phyloP scores from a whole-genome alignment of 495 filamentous ascomycete genomes.

The Cercophora sp. region DNA sequence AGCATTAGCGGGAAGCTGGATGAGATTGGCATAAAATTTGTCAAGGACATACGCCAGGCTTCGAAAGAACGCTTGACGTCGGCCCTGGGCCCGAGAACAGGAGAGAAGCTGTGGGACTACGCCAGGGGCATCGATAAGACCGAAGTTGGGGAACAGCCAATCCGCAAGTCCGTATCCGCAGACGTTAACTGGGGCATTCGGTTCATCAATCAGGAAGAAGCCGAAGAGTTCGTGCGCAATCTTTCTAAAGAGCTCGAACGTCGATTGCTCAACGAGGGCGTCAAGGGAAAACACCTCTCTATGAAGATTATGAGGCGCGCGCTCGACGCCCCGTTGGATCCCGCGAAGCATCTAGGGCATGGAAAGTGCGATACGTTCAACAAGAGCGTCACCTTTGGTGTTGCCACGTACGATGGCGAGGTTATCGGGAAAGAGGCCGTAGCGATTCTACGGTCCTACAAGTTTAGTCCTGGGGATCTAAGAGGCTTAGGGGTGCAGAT shows the following conservation, averaged over 20 bases:
- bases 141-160: conserved; percentile 77
- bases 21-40: conserved; percentile 75
- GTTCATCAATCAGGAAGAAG: conserved; percentile 83
- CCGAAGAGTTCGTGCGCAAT: conserved; percentile 81
- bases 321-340: conserved; percentile 81
- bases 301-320: conserved; percentile 91
- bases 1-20: conserved; percentile 80
- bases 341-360: conserved; percentile 91
- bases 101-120: conserved; percentile 87
- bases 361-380: conserved; percentile 92
- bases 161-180: conserved; percentile 86
- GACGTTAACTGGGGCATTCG: conserved; percentile 98
- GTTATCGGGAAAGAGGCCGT: conserved; percentile 74
- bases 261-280: conserved; percentile 71
- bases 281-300: conserved; percentile 82
- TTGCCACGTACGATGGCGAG: conserved; percentile 70
- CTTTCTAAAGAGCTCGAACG: conserved; percentile 78
- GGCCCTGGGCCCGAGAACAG: conserved; percentile 83
- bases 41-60: conserved; percentile 73
- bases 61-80: conserved; percentile 70
- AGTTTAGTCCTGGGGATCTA: conserved; percentile 83
- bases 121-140: conserved; percentile 80
- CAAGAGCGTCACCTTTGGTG: conserved; percentile 76
- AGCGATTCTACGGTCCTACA: conserved; percentile 74
- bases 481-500: conserved; percentile 87